Base-by-base conservation (phyloP, 768 basidiomycete species). In the Atractiella rhizophila region DNA sequence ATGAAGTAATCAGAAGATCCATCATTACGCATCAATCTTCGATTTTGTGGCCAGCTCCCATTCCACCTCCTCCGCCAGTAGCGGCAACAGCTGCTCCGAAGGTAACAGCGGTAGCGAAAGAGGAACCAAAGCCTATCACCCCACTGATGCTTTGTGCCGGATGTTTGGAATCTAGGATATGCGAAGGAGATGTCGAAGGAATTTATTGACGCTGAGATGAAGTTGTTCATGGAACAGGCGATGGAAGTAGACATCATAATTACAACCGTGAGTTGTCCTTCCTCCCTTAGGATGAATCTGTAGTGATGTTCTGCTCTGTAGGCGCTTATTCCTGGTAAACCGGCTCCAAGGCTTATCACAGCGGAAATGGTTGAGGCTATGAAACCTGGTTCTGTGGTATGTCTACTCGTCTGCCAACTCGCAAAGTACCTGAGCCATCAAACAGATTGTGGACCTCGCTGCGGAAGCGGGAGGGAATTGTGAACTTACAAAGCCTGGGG, bases 401-500 rank as follows among this genome's bases (percentile, higher is more conserved):
- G n/a, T n/a, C n/a, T n/a, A n/a, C n/a, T n/a, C n/a, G n/a, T n/a
- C n/a, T n/a, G n/a, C n/a, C n/a, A n/a, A n/a, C n/a, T n/a, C n/a
- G n/a, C n/a, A n/a, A n/a, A n/a, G n/a, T n/a, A n/a, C n/a, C n/a
- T n/a, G n/a, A n/a, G n/a, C n/a, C n/a, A n/a, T n/a, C n/a, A n/a
- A n/a, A n/a, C n/a, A n/a, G n/a, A 69, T 85, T 39, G 80, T 83
- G 21, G 81, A 85, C 57, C 56, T 78, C 44, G 81, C 81, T 28
- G 74, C 79, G 13, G 81, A 85, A 60, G 68, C 78, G 33, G 80
- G 81, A n/a, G 81, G 81, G 12, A 85, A 85, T 47, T 83, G 81
- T 51, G 74, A 72, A 51, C 73, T 71, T 12, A 85, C 81, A 8
- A 63, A 66, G 37, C 79, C 81, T 6, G 81, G 81, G 23, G 67